Base-by-base conservation (phyloP, 2,329 filamentous ascomycete species). In the Stemphylium beticola region DNA sequence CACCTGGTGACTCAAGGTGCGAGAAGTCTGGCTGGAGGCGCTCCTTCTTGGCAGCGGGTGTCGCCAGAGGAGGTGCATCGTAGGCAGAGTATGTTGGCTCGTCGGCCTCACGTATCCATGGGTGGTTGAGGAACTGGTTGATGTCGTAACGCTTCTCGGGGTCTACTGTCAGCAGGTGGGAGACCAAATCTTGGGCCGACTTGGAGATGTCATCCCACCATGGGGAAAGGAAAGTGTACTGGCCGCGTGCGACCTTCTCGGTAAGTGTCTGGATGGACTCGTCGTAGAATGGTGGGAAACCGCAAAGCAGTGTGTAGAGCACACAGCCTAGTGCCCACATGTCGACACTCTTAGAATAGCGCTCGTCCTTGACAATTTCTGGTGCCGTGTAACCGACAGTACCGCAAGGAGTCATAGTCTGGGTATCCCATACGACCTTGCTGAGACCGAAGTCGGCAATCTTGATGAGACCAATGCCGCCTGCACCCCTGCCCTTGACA, bases 191-290 rank as follows among this genome's bases (percentile, higher is more conserved):
- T 75, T 98, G 92, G 0, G 95, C 95, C 3, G 91, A 88, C 74
- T 95, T 92, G 57, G 93, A 97, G 58, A 99, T 98, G 54, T 97
- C 93, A 65, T 99, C 95, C 95, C 95, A 99, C 95, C 95, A 99
- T 0, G 95, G 95, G 2, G 93, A 98, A 38, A 99, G 79, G 80
- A 99, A 99, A 0, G 95, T 98, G 75, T 95, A 99, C 78, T 98
- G 92, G 43, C 95, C 95, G 69, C 91, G 89, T 26, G 95, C 95
- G 15, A 99, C 95, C 82, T 99, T 99, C 74, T 99, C 93, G 1
- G 95, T 98, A 57, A 99, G 85, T 0, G 96, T 89, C 71, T 96
- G 92, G 64, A 99, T 98, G 70, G 92, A 96, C 78, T 99, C 95
- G 66, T 99, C 95, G 76, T 99, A 96, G 77, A 99, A 99, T 2